A percentile compares a stretch with the other conserved stretches of the same genome.
Evolutionary conservation across 2,329 filamentous ascomycete species (phyloP).

Genomic region (Venturia oleaginea): DNA sequence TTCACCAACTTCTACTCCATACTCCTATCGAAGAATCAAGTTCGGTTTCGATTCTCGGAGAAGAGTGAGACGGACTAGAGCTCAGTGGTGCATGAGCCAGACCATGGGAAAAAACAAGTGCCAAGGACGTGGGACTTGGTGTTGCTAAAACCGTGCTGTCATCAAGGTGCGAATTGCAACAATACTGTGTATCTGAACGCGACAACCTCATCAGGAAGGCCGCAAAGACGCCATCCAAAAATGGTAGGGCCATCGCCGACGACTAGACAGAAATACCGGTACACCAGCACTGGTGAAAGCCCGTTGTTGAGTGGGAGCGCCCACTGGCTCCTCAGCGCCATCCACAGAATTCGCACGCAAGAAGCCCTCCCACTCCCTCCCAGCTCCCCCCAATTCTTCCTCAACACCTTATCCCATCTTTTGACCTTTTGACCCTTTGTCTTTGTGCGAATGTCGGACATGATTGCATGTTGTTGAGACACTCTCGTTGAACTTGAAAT

Average conservation of each 20-base stretch:
- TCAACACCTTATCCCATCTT: neutral
- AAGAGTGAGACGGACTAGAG: neutral
- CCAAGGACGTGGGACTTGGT: neutral
- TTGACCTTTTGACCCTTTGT: neutral
- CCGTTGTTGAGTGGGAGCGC: neutral
- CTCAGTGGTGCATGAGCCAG: neutral
- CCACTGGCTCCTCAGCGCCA: neutral
- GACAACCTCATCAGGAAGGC: constrained; percentile 1
- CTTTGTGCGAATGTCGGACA: neutral
- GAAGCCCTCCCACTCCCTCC: neutral
- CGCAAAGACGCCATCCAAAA: neutral
- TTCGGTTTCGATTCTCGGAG: neutral
- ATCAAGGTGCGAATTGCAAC: neutral
- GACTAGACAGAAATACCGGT: neutral
- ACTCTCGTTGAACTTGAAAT: neutral
- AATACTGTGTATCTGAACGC: neutral
- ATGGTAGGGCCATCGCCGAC: neutral
- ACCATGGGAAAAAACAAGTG: neutral
- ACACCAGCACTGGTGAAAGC: neutral
- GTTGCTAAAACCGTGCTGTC: neutral
- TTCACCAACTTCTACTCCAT: neutral
- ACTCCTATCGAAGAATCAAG: neutral
- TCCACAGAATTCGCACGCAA: neutral
- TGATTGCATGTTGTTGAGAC: neutral
- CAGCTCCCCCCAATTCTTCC: neutral